Evolutionary conservation across 805 yeast genomes (phyloP), one percentile per base, ranked within the genome.

Genomic region (Kuraishia molischiana): DNA sequence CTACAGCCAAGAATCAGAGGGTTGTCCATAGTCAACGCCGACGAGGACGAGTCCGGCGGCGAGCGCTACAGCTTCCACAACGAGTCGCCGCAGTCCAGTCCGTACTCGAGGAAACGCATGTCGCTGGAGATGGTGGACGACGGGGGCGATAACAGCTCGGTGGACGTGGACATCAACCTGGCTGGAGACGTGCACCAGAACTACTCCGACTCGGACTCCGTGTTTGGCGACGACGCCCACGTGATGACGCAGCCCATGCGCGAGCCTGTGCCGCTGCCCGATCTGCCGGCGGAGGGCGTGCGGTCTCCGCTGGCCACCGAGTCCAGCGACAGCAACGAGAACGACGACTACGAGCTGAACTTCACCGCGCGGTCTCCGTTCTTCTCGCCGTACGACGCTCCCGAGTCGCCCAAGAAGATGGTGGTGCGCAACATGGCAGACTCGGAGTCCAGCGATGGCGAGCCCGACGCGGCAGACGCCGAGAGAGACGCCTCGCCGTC

Each of bases 311-410:
- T 22, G 22, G 28, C 18, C 18, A 17, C 13, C 6, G 35, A 32
- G 6, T 14, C 30, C 29, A 24, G 35, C 30, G 48, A 44, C 14
- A 44, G 43, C 4, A 44, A 45, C 13, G 45, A 40, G 8, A 48
- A 45, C 14, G 52, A 44, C 13, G 53, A 41, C 2, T 48, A 50
- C 2, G 52, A 45, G 4, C 38, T 62, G 17, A 55, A 54, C 33
- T 62, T 62, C 39, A 53, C 51, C 5, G 65, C 62, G 2, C 50
- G 54, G 35, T 53, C 66, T 2, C 62, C 65, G 5, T 46, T 47
- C 35, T 50, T 48, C 21, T 42, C 56, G 2, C 56, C 50, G 8
- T 54, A 54, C 39, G 54, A 49, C 15, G 35, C 43, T 14, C 43
- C 40, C 4, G 48, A 45, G 5, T 32, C 29, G 6, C 46, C 43